Evolutionary conservation across 495 filamentous ascomycete genomes (phyloP).

Genomic region (Penicillium soppii): DNA sequence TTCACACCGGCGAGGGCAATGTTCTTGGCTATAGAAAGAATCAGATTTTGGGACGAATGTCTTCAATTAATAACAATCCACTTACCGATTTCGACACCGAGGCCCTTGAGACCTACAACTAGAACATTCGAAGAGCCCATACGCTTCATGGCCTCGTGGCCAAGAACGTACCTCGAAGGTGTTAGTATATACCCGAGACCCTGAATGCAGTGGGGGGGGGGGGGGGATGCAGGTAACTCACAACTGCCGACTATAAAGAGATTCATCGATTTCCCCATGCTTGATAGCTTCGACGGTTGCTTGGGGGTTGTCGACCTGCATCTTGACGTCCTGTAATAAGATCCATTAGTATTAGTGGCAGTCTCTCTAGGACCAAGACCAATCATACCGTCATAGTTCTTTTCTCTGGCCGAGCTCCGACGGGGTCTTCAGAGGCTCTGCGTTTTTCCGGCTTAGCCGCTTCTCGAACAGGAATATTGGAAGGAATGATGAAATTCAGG

Average conservation of each 20-base stretch:
- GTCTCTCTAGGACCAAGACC: neutral
- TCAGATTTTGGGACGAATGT: neutral
- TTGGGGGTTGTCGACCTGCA: constrained; percentile 74
- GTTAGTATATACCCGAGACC: constrained; percentile 6
- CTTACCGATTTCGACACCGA: constrained; percentile 90
- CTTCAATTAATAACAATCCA: constrained; percentile 1
- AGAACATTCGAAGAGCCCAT: constrained; percentile 97
- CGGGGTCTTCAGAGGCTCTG: constrained; percentile 75
- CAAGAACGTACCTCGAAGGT: constrained; percentile 73
- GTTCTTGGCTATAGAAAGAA: constrained; percentile 74
- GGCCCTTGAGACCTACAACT: constrained; percentile 84
- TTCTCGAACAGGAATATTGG: constrained; percentile 53
- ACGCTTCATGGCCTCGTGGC: constrained; percentile 99
- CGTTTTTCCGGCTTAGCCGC: constrained; percentile 76
- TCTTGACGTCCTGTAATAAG: constrained; percentile 58
- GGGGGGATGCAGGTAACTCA: constrained; percentile 31
- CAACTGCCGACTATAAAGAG: constrained; percentile 95
- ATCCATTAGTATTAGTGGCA: constrained; percentile 23
- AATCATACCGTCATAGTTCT: constrained; percentile 78
- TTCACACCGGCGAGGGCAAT: constrained; percentile 95
- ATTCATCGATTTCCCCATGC: constrained; percentile 86
- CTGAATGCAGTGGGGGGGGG: neutral
- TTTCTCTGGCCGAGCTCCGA: constrained; percentile 67
- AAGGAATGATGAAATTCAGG: constrained; percentile 52
- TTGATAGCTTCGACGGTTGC: constrained; percentile 58